A percentile compares a stretch with the other conserved stretches of the same genome.
Conservation (phyloP, 495 filamentous ascomycete species). For the Talaromyces wortmannii region DNA sequence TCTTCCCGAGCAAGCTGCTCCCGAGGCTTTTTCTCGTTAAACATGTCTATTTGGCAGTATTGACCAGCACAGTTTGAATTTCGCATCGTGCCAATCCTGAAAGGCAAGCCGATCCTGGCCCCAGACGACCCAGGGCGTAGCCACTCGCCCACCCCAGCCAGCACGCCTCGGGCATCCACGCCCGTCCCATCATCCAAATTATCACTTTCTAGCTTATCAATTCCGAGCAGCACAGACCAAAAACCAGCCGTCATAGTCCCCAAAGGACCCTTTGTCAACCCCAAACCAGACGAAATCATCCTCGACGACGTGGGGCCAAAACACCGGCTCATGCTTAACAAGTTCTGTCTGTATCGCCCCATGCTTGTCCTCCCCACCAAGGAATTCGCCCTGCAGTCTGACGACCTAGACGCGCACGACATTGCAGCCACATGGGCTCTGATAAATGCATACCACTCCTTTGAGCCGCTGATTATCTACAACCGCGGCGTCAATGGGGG, state of each 20-base stretch:
- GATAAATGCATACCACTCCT: constrained; percentile 6
- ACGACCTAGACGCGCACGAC: constrained; percentile 18
- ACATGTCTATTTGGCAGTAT: not conserved
- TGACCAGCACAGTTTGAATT: constrained; percentile 9
- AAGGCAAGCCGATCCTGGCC: constrained; percentile 8
- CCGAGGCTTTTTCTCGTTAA: not conserved
- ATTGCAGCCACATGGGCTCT: constrained; percentile 16
- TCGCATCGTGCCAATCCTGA: constrained; percentile 7
- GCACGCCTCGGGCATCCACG: constrained; percentile 6
- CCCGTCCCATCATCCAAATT: not conserved
- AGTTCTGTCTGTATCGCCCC: constrained; percentile 11
- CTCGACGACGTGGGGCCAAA: constrained; percentile 6
- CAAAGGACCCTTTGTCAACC: constrained; percentile 10
- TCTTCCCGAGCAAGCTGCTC: not conserved
- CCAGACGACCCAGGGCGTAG: constrained; percentile 6
- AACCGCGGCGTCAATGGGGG: constrained; percentile 19
- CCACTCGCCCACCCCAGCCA: constrained; percentile 6
- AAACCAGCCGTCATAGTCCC: not conserved
- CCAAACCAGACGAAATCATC: constrained; percentile 9
- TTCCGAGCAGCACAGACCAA: not conserved
- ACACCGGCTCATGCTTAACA: constrained; percentile 12
- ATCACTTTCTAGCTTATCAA: not conserved
- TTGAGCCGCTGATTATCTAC: constrained; percentile 14
- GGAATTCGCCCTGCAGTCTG: constrained; percentile 14
- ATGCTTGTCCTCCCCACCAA: constrained; percentile 12